Base-by-base conservation (phyloP, 805 yeast species). In the Wickerhamomyces alni region DNA sequence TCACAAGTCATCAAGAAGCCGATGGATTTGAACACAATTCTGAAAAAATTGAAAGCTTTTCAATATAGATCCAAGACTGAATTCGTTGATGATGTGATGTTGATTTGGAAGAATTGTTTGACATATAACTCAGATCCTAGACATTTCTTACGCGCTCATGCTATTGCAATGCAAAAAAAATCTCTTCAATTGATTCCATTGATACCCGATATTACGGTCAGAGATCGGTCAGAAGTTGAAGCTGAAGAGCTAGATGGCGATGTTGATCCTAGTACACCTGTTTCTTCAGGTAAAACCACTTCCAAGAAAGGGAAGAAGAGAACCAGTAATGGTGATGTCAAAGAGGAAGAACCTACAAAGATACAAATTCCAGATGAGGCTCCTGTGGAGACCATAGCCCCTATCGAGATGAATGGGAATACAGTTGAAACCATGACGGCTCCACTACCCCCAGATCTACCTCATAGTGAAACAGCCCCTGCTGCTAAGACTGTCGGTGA, bases 21-120 rank as follows among this genome's bases (percentile, higher is more conserved):
- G 17, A 93, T 93, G 99, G 99, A 93, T 57, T 68, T 93, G 49
- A 89, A 88, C 55, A 91, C 97, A 0, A 96, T 94, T 12, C 71
- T 87, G 79, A 89, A 88, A 55, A 93, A 91, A 58, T 65, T 94
- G 52, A 88, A 88, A 55, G 67, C 73, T 5, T 78, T 86, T 45
- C 91, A 86, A 51, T 93, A 93, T 61, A 75, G 72, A 44, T 84
- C 87, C 31, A 93, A 93, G 54, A 73, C 78, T 45, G 94, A 84
- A 48, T 93, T 93, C 68, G 95, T 88, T n/a, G 95, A 86, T 55
- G 99, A 93, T 59, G 66, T 93, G 44, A 85, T 86, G 88, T 70
- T 94, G 38, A 93, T 93, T 24, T 93, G 99, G 99, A 78, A 80
- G 45, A 93, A 93, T 60, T 93, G 99, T 59, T 65, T 94, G 42